These are phyloP conservation scores for Besnoitia besnoiti DNA, from an alignment of 169 alveolate genomes.

Conservation along the genomic window DNA sequence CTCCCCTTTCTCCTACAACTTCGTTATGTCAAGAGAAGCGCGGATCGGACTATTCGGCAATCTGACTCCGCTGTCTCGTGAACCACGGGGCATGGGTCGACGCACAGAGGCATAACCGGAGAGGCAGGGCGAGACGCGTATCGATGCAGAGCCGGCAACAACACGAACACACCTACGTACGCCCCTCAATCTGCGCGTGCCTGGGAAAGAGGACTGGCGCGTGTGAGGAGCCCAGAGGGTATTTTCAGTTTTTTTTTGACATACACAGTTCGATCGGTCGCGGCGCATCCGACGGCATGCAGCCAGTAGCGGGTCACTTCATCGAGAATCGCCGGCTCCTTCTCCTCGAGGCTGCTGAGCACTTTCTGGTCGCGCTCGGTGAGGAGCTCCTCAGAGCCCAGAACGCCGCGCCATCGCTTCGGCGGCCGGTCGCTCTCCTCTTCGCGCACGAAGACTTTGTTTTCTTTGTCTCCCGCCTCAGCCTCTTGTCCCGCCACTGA, in stretches of 20 bases:
- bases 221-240: too few relatives aligned
- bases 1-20: too few relatives aligned
- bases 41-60: too few relatives aligned
- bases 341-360: not conserved
- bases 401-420: conserved; percentile 20
- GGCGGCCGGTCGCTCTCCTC: not conserved
- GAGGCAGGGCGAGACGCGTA: too few relatives aligned
- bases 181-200: not conserved
- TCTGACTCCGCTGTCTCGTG: too few relatives aligned
- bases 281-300: conserved; percentile 26
- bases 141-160: too few relatives aligned
- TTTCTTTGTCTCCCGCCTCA: not conserved
- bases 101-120: too few relatives aligned
- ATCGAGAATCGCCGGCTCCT: conserved; percentile 20
- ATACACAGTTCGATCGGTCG: conserved; percentile 25
- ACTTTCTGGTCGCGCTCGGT: not conserved
- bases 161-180: too few relatives aligned
- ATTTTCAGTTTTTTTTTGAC: not conserved
- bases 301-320: conserved; percentile 14
- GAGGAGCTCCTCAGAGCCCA: conserved; percentile 4
- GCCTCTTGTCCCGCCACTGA: not conserved
- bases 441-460: not conserved
- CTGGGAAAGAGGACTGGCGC: not conserved
- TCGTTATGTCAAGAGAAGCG: too few relatives aligned
- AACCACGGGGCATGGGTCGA: too few relatives aligned